These are phyloP conservation scores for Puccinia coronata DNA, from an alignment of 1,284 basidiomycete genomes.

Conservation along the genomic window DNA sequence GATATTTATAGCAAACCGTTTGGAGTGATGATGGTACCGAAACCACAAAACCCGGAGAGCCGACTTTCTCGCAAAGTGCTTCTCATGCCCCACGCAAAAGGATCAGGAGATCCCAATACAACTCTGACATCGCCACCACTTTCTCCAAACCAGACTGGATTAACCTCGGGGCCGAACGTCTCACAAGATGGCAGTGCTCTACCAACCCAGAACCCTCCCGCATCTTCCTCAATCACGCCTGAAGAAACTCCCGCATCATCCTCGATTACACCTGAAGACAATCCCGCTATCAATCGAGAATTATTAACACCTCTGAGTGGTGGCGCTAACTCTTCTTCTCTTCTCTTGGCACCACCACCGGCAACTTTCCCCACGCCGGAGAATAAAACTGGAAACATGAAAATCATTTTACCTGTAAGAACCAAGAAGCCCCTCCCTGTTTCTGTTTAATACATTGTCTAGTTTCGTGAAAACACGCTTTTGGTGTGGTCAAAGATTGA, in stretches of 20 bases:
- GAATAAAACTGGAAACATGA: neutral
- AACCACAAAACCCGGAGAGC: neutral
- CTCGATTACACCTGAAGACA: neutral
- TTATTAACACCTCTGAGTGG: neutral
- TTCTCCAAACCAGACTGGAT: neutral
- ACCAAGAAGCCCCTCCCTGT: neutral
- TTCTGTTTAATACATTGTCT: too few species aligned
- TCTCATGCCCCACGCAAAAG: neutral
- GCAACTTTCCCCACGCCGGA: neutral
- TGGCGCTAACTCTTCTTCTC: neutral
- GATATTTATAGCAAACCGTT: slow-evolving; percentile 23
- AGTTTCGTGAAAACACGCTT: neutral
- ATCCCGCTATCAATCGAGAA: neutral
- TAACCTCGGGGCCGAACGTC: neutral
- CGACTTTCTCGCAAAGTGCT: neutral
- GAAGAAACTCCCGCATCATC: neutral
- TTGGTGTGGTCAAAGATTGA: neutral
- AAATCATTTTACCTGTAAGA: slow-evolving; percentile 25
- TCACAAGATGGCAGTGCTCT: neutral
- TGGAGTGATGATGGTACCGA: slow-evolving; percentile 17
- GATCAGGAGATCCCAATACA: neutral
- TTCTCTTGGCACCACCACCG: neutral
- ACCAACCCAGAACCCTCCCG: neutral
- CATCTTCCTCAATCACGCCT: neutral
- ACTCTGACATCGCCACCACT: neutral